Evolutionary conservation across 2,329 filamentous ascomycete genomes (phyloP).

Genomic region (Alternaria rosae): DNA sequence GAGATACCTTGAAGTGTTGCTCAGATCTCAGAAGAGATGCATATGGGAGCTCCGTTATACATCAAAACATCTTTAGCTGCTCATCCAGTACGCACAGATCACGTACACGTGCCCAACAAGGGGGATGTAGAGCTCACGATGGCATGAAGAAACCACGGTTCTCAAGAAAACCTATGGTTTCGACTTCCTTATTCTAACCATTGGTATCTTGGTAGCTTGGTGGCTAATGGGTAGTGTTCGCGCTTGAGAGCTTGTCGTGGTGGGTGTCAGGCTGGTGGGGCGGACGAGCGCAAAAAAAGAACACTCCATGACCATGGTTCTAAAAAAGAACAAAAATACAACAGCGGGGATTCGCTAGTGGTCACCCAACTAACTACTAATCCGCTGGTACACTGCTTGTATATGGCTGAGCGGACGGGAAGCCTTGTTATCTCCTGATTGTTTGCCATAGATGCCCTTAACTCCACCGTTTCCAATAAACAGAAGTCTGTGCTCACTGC

Average conservation of each 20-base stretch:
- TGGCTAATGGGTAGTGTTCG: not conserved
- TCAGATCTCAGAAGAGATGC: not conserved
- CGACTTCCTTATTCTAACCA: no score
- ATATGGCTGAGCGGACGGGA: no score
- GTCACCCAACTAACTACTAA: no score
- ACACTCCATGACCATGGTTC: not conserved
- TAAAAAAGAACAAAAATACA: no score
- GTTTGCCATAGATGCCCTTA: no score
- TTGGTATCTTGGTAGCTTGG: not conserved
- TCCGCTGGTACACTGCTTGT: no score
- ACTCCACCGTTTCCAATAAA: no score
- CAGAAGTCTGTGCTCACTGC: no score
- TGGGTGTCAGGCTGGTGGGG: not conserved
- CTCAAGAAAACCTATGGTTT: no score
- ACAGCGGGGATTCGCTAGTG: no score
- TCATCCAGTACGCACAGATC: not conserved
- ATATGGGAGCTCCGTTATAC: not conserved
- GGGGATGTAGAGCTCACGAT: not conserved
- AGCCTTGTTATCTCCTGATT: no score
- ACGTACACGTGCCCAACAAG: not conserved
- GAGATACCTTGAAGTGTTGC: not conserved
- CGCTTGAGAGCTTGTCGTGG: not conserved
- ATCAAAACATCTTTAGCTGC: not conserved
- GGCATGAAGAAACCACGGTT: no score
- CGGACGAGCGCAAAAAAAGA: not conserved